A percentile compares a stretch with the other conserved stretches of the same genome.
phyloP scores from a whole-genome alignment of 2,329 filamentous ascomycete species.

The Dryadomyces sulphureus region DNA sequence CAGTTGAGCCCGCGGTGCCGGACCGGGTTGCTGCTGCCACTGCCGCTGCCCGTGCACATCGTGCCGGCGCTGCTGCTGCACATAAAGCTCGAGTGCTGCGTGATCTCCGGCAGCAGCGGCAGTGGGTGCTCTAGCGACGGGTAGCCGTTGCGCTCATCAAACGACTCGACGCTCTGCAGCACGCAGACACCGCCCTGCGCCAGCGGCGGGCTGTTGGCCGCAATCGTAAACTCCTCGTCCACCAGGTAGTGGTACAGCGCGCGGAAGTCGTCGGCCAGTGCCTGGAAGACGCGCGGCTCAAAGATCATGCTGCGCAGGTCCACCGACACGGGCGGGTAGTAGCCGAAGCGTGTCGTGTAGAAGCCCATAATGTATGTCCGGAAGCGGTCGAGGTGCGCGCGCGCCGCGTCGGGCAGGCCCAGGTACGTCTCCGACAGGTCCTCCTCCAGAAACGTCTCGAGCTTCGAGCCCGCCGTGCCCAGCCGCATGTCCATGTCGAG shows the following conservation, averaged over 20 bases:
- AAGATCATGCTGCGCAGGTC: slow-evolving; percentile 31
- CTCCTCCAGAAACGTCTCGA: slow-evolving; percentile 55
- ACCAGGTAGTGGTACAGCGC: slow-evolving; percentile 58
- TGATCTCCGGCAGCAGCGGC: slow-evolving; percentile 48
- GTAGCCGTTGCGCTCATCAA: slow-evolving; percentile 48
- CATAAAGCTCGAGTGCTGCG: not conserved
- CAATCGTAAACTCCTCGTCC: slow-evolving; percentile 38
- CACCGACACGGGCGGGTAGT: slow-evolving; percentile 48
- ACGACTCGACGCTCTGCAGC: slow-evolving; percentile 50
- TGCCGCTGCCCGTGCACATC: slow-evolving; percentile 7
- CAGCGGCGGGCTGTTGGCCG: slow-evolving; percentile 33
- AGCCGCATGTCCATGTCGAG: slow-evolving; percentile 52
- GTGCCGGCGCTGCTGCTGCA: not conserved
- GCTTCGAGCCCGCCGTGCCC: slow-evolving; percentile 36
- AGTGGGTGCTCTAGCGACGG: slow-evolving; percentile 47
- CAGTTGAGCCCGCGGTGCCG: slow-evolving; percentile 22
- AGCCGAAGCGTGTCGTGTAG: slow-evolving; percentile 53
- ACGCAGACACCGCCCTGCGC: slow-evolving; percentile 56
- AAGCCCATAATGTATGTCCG: slow-evolving; percentile 51
- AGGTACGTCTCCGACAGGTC: slow-evolving; percentile 53
- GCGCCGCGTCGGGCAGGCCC: slow-evolving; percentile 44
- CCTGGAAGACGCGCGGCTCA: slow-evolving; percentile 39
- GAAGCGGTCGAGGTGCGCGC: slow-evolving; percentile 59
- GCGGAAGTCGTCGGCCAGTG: slow-evolving; percentile 56
- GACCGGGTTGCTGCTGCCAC: slow-evolving; percentile 5